A percentile compares a stretch with the other conserved stretches of the same genome.
phyloP scores from a whole-genome alignment of 139 green algal genomes.

The Parachlorella kessleri region DNA sequence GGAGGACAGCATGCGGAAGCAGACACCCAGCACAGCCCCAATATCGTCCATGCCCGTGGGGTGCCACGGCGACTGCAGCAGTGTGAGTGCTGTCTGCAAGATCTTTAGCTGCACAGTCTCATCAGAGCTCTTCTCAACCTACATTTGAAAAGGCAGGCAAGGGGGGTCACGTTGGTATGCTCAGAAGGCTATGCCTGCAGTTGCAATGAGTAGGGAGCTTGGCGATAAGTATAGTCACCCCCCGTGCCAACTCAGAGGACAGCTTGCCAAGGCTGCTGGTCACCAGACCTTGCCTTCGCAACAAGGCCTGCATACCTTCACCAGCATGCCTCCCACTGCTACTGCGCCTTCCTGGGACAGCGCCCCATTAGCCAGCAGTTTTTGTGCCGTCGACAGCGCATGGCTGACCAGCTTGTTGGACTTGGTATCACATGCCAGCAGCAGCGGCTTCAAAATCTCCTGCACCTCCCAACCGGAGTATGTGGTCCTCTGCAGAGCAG shows the following conservation, averaged over 20 bases:
- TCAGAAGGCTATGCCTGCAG: too few species aligned
- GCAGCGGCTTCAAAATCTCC: slow-evolving; percentile 83
- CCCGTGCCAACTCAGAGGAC: too few species aligned
- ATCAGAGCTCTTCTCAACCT: slow-evolving; percentile 69
- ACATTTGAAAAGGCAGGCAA: too few species aligned
- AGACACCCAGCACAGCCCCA: slow-evolving; percentile 61
- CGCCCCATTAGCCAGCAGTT: slow-evolving; percentile 79
- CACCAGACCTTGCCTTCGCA: too few species aligned
- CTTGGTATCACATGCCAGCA: slow-evolving; percentile 76
- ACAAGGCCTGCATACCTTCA: neutral
- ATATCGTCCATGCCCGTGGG: slow-evolving; percentile 58
- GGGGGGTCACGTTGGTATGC: too few species aligned
- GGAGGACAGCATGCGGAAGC: slow-evolving; percentile 55
- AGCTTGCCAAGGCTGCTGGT: too few species aligned
- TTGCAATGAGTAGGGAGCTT: too few species aligned
- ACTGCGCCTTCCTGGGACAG: slow-evolving; percentile 50
- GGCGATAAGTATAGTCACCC: too few species aligned
- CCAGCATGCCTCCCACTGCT: slow-evolving; percentile 28
- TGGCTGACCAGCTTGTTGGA: slow-evolving; percentile 64
- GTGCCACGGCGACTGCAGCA: slow-evolving; percentile 76
- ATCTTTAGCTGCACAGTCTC: slow-evolving; percentile 84
- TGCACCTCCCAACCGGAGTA: slow-evolving; percentile 53
- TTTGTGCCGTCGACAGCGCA: slow-evolving; percentile 76
- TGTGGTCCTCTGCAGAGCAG: too few species aligned
- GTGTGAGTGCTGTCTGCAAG: slow-evolving; percentile 80